These are phyloP conservation scores for Ceratocystis colombiana DNA, from an alignment of 2,329 filamentous ascomycete genomes.

Conservation along the genomic window DNA sequence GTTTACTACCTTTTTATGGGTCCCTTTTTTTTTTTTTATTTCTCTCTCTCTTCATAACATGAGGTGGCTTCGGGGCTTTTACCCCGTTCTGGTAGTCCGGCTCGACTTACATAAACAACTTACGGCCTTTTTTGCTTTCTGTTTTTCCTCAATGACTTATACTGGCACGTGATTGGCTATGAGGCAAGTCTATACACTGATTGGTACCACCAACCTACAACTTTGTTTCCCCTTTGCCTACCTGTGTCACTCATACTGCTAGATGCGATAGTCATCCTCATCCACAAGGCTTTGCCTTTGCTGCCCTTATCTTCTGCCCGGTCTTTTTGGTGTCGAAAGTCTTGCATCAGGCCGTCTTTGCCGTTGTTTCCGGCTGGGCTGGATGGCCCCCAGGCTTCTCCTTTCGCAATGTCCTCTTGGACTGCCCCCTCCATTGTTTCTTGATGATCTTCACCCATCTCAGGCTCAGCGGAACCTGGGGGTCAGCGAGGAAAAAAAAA, in stretches of 20 bases:
- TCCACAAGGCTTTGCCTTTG: background rate
- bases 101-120: constrained; percentile 4
- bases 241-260: background rate
- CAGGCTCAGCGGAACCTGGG: background rate
- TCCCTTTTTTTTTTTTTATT: background rate
- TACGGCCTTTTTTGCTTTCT: background rate
- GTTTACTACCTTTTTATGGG: background rate
- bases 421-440: background rate
- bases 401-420: background rate
- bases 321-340: background rate
- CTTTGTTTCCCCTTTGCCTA: background rate
- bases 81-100: background rate
- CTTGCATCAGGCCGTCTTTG: constrained; percentile 4
- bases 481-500: background rate
- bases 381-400: background rate
- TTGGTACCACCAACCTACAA: background rate
- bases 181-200: background rate
- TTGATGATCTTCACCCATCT: background rate
- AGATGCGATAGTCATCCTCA: background rate
- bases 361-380: too few species aligned
- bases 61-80: background rate
- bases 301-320: background rate
- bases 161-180: background rate
- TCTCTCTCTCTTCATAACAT: background rate
- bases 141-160: too few species aligned